phyloP scores from a whole-genome alignment of 2,329 filamentous ascomycete genomes.

The Colletotrichum plurivorum region DNA sequence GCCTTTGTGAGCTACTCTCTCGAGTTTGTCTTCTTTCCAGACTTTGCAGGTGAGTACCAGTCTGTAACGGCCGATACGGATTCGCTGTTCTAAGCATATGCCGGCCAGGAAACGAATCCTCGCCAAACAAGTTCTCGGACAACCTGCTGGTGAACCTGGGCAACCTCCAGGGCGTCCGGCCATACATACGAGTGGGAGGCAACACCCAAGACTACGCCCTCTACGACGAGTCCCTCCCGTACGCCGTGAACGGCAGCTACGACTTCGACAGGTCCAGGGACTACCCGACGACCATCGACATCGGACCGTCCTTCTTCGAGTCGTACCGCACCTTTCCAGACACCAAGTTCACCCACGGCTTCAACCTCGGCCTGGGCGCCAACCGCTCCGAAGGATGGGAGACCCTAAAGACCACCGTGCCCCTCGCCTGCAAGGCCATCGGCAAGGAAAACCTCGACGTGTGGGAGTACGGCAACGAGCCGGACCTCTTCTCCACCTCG shows the following conservation, averaged over 20 bases:
- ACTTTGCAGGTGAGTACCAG: conserved; percentile 58
- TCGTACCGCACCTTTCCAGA: conserved; percentile 71
- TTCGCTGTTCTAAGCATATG: background rate
- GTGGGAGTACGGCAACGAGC: conserved; percentile 77
- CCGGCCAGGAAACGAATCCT: conserved; percentile 61
- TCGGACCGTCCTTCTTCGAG: conserved; percentile 75
- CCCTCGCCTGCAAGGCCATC: conserved; percentile 70
- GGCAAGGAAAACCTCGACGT: conserved; percentile 63
- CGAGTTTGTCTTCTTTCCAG: conserved; percentile 66
- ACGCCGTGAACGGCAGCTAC: conserved; percentile 66
- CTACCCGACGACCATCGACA: conserved; percentile 72
- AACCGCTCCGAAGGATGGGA: conserved; percentile 66
- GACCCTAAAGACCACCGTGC: conserved; percentile 66
- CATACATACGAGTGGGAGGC: conserved; percentile 74
- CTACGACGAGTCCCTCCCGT: conserved; percentile 66
- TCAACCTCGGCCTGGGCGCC: conserved; percentile 68
- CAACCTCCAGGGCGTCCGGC: conserved; percentile 67
- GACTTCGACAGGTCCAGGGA: conserved; percentile 65
- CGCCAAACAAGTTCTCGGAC: conserved; percentile 72
- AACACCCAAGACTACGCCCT: conserved; percentile 77
- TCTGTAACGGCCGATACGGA: background rate
- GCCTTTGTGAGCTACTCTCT: conserved; percentile 67
- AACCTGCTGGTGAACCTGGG: conserved; percentile 71
- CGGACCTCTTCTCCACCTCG: conserved; percentile 70
- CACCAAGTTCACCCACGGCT: conserved; percentile 72